Evolutionary conservation across 352 stramenopile genomes (phyloP).

Genomic region (Phytophthora chlamydospora): DNA sequence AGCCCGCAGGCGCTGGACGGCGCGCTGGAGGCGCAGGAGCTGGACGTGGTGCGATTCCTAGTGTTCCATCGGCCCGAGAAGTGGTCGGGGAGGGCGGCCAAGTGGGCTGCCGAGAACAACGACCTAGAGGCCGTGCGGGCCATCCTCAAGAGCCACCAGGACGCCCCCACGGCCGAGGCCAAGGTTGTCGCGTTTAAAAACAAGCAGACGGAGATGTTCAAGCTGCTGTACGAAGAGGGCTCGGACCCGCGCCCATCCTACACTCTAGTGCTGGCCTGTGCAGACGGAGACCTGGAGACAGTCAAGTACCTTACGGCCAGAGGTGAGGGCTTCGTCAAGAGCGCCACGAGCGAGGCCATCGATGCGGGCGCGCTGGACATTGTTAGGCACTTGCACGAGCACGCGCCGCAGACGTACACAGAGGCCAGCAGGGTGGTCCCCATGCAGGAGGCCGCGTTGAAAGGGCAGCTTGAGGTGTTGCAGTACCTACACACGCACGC

Average conservation of each 20-base stretch:
- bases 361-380: constrained; percentile 48
- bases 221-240: constrained; percentile 59
- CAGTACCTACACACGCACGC: constrained; percentile 39
- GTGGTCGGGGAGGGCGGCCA: constrained; percentile 42
- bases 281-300: constrained; percentile 53
- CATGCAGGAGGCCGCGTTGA: constrained; percentile 40
- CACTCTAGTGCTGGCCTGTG: constrained; percentile 49
- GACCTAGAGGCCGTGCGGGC: constrained; percentile 39
- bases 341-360: constrained; percentile 57
- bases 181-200: constrained; percentile 54
- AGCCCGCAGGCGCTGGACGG: constrained; percentile 37
- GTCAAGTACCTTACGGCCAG: constrained; percentile 50
- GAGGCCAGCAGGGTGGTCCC: constrained; percentile 52
- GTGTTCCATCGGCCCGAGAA: constrained; percentile 49
- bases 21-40: constrained; percentile 41
- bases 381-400: constrained; percentile 55
- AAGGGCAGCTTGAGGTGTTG: constrained; percentile 41
- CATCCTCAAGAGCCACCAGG: constrained; percentile 42
- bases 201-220: constrained; percentile 53
- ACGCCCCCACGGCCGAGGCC: constrained; percentile 42
- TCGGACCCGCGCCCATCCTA: constrained; percentile 44
- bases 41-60: constrained; percentile 52
- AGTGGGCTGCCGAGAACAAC: constrained; percentile 47
- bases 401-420: constrained; percentile 47
- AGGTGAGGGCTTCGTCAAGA: constrained; percentile 62